Base-by-base conservation (phyloP, 768 basidiomycete species). In the Rhizopogon vesiculosus region DNA sequence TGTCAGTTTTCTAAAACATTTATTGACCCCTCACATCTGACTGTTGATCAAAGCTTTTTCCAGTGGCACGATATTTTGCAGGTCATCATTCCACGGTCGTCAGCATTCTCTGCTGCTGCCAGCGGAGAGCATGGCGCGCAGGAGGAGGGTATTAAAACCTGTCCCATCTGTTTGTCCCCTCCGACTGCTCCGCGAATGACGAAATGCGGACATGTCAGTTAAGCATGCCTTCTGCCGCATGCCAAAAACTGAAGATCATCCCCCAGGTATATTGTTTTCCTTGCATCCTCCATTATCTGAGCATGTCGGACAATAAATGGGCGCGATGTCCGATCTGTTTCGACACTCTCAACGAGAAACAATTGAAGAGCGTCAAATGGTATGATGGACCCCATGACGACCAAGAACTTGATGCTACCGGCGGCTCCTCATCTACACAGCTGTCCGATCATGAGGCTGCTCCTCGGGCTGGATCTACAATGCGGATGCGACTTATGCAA, bases 31-130 rank as follows among this genome's bases (percentile, higher is more conserved):
- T 46, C 10, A 42, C 19, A n/a, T 28, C 6, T 25, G 19, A 42
- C 54, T 53, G 53, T 43, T 58, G 8, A 18, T 7, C 13, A 5
- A 57, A 97, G 94, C 65, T 94, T 89, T 75, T 91, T 96, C 69
- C 91, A 94, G 76, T 97, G 94, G 93, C 83, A 89, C 16, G 93
- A 98, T 72, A 90, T 99, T 63, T 77, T 97, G 8, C 97, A 99
- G 72, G 85, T 99, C 58, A 85, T 98, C 65, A 85, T 98, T 62
- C 91, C 94, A 53, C 90, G 89, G 57, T 81, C 84, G 53, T 89
- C 89, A 54, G 83, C 88, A 41, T 77, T 90, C 49, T 83, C 84
- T 62, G 85, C 86, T 57, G 72, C 83, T 45, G 73, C 76, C 46
- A 45, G 40, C 8, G 74, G 74, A 43, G 77, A 76, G 51, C 67